Base-by-base conservation (phyloP, 1,284 basidiomycete species). In the Apiotrichum veenhuisii region DNA sequence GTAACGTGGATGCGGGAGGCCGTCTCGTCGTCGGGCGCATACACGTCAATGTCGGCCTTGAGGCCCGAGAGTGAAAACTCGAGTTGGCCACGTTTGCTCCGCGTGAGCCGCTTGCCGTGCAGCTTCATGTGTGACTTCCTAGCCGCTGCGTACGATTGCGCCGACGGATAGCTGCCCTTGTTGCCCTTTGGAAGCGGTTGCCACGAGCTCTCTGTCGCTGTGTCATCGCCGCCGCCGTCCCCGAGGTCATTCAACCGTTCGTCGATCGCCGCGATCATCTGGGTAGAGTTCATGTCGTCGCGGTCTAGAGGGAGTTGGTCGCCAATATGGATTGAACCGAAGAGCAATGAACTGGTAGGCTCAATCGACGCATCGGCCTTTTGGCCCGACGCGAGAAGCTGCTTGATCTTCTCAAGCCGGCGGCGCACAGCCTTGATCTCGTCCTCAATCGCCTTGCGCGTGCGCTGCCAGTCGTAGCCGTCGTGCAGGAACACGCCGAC, bases 261-360 rank as follows among this genome's bases (percentile, higher is more conserved):
- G 62, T 97, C 91, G 55, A 98, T 93, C 0, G 91, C 92, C 4
- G 89, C 89, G 46, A 98, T 83, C 42, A 95, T 80, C 11, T 84
- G 85, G 11, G 82, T 83, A 1, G 86, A 82, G 68, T 94, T 89
- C 64, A 89, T 79, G 38, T 84, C 83, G 11, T 84, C 56, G 87
- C 87, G 67, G 15, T 69, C 84, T 84, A 82, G 49, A 11, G 94
- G 78, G n/a, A n/a, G n/a, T n/a, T n/a, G n/a, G n/a, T n/a, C n/a
- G 22, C 92, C 92, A 54, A 96, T 86, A 68, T 93, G 91, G 25
- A 98, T 84, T 0, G 94, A 97, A 70, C 96, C 95, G 80, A 94
- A 95, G 8, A 98, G 82, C 22, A 71, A 64, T 11, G 62, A 65
- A 12, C 88, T 81, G 3, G 90, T 80, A 46, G 88, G 85, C 65